Conservation (phyloP, 192 early-diverging fungal genomes). For the Podochytrium sp. region DNA sequence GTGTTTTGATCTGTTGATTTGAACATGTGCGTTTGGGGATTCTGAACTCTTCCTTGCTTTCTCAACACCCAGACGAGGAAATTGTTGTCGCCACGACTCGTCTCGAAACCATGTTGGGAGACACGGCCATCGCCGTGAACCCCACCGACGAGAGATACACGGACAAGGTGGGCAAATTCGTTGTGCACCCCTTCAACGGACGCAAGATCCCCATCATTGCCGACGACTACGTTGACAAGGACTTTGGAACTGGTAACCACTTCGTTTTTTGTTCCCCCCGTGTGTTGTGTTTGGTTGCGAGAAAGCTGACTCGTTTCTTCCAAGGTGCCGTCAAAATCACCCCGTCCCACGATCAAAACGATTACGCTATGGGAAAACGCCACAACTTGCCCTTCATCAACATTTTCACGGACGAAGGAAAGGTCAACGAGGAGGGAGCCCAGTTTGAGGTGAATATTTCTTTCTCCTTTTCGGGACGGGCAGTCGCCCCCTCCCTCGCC, state of each 20-base stretch:
- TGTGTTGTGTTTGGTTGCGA: background rate
- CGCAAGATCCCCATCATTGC: constrained; percentile 91
- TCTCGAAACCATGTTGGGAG: constrained; percentile 99
- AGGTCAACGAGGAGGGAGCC: constrained; percentile 88
- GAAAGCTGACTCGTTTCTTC: background rate
- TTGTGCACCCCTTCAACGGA: constrained; percentile 90
- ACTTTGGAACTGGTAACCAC: constrained; percentile 77
- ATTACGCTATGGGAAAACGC: constrained; percentile 95
- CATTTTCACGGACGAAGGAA: constrained; percentile 96
- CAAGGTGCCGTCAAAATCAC: constrained; percentile 98
- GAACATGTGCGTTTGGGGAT: background rate
- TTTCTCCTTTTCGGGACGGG: constrained; percentile 1
- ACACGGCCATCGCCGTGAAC: constrained; percentile 95
- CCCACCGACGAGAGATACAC: constrained; percentile 92
- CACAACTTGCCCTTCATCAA: constrained; percentile 95
- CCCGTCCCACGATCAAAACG: constrained; percentile 97
- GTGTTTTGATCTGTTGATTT: background rate
- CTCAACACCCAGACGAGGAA: constrained; percentile 62
- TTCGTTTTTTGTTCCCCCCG: background rate
- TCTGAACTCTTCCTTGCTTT: background rate
- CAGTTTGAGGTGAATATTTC: constrained; percentile 63
- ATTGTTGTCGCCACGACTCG: constrained; percentile 97
- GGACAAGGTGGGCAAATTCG: constrained; percentile 93
- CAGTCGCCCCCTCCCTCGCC: background rate
- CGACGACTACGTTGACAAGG: constrained; percentile 85